Percentiles rank a stretch among this genome's conserved stretches.
Evolutionary conservation across 2,329 filamentous ascomycete species (phyloP).

Genomic region (Ophiocordyceps camponoti-saundersi): DNA sequence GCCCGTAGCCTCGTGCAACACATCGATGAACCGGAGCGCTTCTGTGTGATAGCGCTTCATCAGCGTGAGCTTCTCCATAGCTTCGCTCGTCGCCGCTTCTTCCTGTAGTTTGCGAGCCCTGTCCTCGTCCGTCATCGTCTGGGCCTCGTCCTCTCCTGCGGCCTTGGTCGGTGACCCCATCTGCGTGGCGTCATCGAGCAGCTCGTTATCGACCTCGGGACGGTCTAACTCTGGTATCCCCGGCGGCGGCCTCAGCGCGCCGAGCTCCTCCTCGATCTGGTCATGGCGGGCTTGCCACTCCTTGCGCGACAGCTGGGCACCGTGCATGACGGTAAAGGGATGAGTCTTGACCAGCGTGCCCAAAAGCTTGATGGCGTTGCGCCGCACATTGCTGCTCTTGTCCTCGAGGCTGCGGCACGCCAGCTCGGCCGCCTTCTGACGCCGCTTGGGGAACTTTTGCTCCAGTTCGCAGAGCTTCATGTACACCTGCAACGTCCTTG

Average conservation of each 20-base stretch:
- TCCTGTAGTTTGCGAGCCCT: constrained; percentile 64
- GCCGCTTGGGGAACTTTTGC: constrained; percentile 83
- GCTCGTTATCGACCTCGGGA: constrained; percentile 53
- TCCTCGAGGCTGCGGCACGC: constrained; percentile 84
- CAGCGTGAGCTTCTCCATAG: constrained; percentile 72
- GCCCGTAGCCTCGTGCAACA: constrained; percentile 66
- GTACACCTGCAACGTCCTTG: constrained; percentile 83
- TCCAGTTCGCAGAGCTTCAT: constrained; percentile 85
- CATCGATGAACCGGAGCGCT: constrained; percentile 83
- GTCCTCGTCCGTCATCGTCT: constrained; percentile 62
- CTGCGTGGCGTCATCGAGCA: constrained; percentile 82
- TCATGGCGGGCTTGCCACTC: constrained; percentile 77
- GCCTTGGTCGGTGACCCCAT: constrained; percentile 39
- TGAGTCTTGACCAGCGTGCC: constrained; percentile 82
- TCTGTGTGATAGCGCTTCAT: constrained; percentile 88
- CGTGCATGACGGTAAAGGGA: constrained; percentile 83
- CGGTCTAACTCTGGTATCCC: constrained; percentile 45
- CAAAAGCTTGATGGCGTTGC: constrained; percentile 87
- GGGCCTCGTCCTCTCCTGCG: constrained; percentile 33
- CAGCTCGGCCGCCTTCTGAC: constrained; percentile 74
- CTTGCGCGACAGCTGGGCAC: constrained; percentile 65
- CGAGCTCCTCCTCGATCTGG: constrained; percentile 66
- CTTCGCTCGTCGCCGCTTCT: constrained; percentile 76
- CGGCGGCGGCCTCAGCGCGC: constrained; percentile 65
- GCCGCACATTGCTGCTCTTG: constrained; percentile 92